Percentiles rank a stretch among this genome's conserved stretches.
Evolutionary conservation across 2,329 filamentous ascomycete genomes (phyloP).

Genomic region (Zalaria obscura): DNA sequence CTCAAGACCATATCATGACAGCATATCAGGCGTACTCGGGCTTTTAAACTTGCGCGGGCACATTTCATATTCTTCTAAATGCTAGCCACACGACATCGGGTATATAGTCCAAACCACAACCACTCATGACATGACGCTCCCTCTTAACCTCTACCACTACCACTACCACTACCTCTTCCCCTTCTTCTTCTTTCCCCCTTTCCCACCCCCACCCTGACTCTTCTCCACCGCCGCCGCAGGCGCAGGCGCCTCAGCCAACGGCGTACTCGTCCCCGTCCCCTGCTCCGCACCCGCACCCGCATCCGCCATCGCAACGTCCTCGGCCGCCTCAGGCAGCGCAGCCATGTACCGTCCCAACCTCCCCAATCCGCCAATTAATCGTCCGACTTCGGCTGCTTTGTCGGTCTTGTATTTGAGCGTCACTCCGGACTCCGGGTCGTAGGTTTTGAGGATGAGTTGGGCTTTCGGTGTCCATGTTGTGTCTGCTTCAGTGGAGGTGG

Average conservation of each 20-base stretch:
- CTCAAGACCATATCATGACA: no score
- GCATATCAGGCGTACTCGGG: no score
- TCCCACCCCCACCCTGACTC: conserved; percentile 19
- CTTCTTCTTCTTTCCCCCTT: conserved; percentile 36
- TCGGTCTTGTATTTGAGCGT: conserved; percentile 83
- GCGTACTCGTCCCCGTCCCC: conserved; percentile 16
- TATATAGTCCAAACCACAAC: no score
- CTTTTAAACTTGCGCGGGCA: no score
- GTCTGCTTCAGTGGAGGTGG: conserved; percentile 8
- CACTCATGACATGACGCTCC: no score
- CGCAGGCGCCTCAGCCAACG: conserved; percentile 13
- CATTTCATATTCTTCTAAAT: no score
- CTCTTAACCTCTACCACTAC: no score
- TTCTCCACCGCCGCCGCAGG: conserved; percentile 9
- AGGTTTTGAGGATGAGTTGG: conserved; percentile 75
- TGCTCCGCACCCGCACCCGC: conserved; percentile 9
- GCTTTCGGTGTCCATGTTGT: conserved; percentile 43
- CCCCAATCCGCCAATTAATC: conserved; percentile 65
- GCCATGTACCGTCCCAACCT: conserved; percentile 54
- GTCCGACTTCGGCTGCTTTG: conserved; percentile 78
- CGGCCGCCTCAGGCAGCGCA: conserved; percentile 27
- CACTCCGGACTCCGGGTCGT: conserved; percentile 66
- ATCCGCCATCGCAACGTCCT: conserved; percentile 21
- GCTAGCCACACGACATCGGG: no score
- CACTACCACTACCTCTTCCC: conserved; percentile 20